Base-by-base conservation (phyloP, 371 early-diverging fungal genomes). In the Mortierella sp. region DNA sequence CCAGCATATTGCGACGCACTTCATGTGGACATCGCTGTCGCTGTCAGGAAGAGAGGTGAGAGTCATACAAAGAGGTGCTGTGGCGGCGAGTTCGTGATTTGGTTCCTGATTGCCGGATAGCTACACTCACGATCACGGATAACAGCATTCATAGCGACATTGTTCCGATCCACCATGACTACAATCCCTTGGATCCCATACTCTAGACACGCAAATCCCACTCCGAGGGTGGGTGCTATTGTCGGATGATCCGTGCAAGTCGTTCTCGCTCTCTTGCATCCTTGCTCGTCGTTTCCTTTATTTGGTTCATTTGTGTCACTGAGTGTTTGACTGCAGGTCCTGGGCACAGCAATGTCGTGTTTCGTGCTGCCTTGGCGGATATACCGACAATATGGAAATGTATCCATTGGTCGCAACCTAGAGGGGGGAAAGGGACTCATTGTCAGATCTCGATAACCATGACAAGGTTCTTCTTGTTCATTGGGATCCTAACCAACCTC, bases 351-450 rank as follows among this genome's bases (percentile, higher is more conserved):
- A n/a, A n/a, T n/a, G n/a, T 57, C 76, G 8, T 74, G 76, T 39
- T 74, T 68, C 1, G 76, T 74, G n/a, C 76, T 68, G 9, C 76
- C 76, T 31, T 67, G 76, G 45, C 68, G 64, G 69, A 74, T 68
- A n/a, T 14, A 68, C 64, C 1, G 76, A 74, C 34, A 74, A 44
- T 43, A 74, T 60, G 3, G 76, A 68, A 60, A 68, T 74, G 51
- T 59, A 74, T 17, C 76, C 76, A 8, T 64, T 64, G 10, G 56
- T 55, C 7, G 76, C 68, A 2, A 74, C 73, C 73, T 72, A 45
- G 0, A 24, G n/a, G n/a, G n/a, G n/a, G n/a, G n/a, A n/a, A 34
- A 7, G 10, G 10, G 4, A 7, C 34, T 5, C 12, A 21, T 19
- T 3, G 19, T 37, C 13, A 45, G n/a, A 17, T 17, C 12, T 28